Evolutionary conservation across 345 rosid species (phyloP), one percentile per base, ranked within the genome.

Genomic region (Lagerstroemia speciosa): DNA sequence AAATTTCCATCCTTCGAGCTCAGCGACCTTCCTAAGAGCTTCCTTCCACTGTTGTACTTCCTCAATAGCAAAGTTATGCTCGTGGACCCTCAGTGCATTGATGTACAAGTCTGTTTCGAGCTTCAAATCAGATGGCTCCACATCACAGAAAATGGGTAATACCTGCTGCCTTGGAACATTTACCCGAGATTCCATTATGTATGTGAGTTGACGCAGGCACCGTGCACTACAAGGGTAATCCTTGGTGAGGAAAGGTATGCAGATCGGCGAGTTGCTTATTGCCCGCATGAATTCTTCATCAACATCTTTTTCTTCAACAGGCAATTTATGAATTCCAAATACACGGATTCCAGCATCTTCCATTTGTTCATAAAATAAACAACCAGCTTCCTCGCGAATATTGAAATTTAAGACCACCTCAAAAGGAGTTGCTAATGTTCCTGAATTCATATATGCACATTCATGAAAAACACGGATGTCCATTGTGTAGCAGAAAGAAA

Each of bases 231-330:
- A 48, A 2, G 61, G 62, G n/a, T 62, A 71, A 9, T 33, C 31
- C 68, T 0, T 64, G 73, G 73, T 43, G 67, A 71, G 64, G 73
- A 71, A 46, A 27, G 73, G 73, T n/a, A 71, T 38, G 14, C 50
- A 63, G 22, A 71, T 24, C 48, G 31, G 34, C 19, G 67, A 62
- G 57, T 30, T 10, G 48, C 64, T 14, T 10, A 34, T 64, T 17
- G 63, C 73, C 33, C 33, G 5, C 37, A 33, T 19, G 16, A 71
- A 27, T 61, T 32, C 43, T 2, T 29, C 3, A 2, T 17, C 36
- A 20, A 64, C 45, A 30, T 43, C 41, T 48, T 46, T 22, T 4
- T 46, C 72, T 9, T 53, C 40, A 3, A 22, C 33, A 8, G 43
- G 38, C 60, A 29, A 57, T 52, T 63, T 37, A 15, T 62, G 48